Conservation (phyloP, 2,329 filamentous ascomycete species). For the Aspergillus latus region DNA sequence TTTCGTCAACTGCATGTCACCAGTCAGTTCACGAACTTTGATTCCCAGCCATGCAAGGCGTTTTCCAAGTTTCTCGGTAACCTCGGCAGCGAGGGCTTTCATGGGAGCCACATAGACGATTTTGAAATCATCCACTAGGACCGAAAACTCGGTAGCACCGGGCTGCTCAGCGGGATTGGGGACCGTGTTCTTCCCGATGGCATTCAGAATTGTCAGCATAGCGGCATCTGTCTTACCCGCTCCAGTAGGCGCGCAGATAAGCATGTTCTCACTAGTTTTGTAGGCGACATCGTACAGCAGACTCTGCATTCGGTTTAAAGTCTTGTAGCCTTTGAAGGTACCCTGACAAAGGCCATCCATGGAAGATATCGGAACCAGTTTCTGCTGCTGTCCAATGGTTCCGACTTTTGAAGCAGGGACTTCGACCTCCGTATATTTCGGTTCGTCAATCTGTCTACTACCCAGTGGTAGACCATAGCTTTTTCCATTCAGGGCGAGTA, state of each 20-base stretch:
- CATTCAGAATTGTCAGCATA: conserved; percentile 92
- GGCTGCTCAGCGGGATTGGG: conserved; percentile 77
- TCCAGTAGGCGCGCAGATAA: conserved; percentile 96
- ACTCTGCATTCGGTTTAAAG: conserved; percentile 97
- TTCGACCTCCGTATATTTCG: conserved; percentile 84
- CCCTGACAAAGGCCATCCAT: conserved; percentile 84
- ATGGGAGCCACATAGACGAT: conserved; percentile 98
- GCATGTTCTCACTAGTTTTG: conserved; percentile 95
- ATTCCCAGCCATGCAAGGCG: conserved; percentile 91
- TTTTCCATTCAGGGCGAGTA: conserved; percentile 72
- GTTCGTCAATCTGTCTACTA: conserved; percentile 66
- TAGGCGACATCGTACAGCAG: conserved; percentile 94
- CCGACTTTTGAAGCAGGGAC: conserved; percentile 83
- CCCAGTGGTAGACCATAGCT: conserved; percentile 81
- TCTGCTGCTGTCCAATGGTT: conserved; percentile 68
- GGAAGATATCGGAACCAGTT: conserved; percentile 73
- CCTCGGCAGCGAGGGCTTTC: conserved; percentile 95
- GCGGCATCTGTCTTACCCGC: conserved; percentile 98
- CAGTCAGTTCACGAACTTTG: conserved; percentile 88
- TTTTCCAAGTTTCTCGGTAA: conserved; percentile 91
- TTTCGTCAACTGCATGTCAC: conserved; percentile 98
- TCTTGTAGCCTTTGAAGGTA: conserved; percentile 94
- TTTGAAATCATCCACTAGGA: conserved; percentile 89
- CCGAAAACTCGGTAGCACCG: conserved; percentile 72
- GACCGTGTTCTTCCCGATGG: conserved; percentile 77